Conservation (phyloP, 306 rosid species). For the Senna tora region DNA sequence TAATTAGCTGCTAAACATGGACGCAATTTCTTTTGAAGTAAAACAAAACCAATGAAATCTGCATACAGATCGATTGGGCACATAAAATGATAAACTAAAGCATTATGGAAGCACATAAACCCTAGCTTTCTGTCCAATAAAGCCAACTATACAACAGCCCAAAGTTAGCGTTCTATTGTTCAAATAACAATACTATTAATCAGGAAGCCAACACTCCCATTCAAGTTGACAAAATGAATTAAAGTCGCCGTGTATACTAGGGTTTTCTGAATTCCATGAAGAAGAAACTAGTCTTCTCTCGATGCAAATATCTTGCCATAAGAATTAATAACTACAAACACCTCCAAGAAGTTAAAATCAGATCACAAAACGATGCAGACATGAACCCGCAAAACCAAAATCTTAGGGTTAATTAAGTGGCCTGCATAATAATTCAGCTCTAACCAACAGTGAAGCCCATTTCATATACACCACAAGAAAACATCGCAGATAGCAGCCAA, state of each 20-base stretch:
- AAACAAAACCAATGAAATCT: slow-evolving; percentile 22
- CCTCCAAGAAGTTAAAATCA: slow-evolving; percentile 33
- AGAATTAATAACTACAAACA: slow-evolving; percentile 25
- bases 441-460: slow-evolving; percentile 20
- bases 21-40: slow-evolving; percentile 21
- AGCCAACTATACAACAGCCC: slow-evolving; percentile 29
- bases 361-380: slow-evolving; percentile 32
- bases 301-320: slow-evolving; percentile 30
- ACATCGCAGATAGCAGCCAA: slow-evolving; percentile 34
- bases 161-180: slow-evolving; percentile 33
- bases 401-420: slow-evolving; percentile 54
- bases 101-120: slow-evolving; percentile 51
- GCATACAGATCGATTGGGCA: slow-evolving; percentile 34
- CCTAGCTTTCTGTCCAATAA: slow-evolving; percentile 55
- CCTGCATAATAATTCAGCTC: slow-evolving; percentile 41
- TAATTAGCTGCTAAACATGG: slow-evolving; percentile 36
- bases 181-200: slow-evolving; percentile 29
- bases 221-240: slow-evolving; percentile 35
- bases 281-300: slow-evolving; percentile 26
- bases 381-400: slow-evolving; percentile 34
- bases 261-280: slow-evolving; percentile 50
- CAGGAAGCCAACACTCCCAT: slow-evolving; percentile 15
- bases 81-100: slow-evolving; percentile 58
- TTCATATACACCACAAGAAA: slow-evolving; percentile 19
- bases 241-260: slow-evolving; percentile 46